Base-by-base conservation (phyloP, 2,329 filamentous ascomycete species). In the Clonostachys rosea region DNA sequence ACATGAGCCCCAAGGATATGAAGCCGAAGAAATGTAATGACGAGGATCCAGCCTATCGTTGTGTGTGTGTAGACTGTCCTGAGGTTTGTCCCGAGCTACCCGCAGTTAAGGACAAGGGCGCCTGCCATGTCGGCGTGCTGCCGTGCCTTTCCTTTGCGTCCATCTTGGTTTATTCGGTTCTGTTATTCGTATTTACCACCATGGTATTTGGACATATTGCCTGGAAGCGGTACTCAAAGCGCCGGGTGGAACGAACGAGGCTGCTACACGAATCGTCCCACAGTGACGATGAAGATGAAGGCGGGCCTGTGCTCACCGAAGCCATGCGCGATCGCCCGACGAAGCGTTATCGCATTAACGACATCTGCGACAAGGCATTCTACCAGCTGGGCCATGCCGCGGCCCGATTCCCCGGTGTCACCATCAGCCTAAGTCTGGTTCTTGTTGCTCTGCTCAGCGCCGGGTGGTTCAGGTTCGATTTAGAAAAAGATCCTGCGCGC, bases 211-310 rank as follows among this genome's bases (percentile, higher is more conserved):
- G 87, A 4, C 89, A 91, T 59, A 76, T 89, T 39, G 85, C 84
- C 3, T 95, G 87, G 69, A 82, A 78, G 48, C 86, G 83, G 56
- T 88, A 90, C 60, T 78, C 83, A 14, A 78, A 82, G 62, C 83
- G 84, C 51, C 89, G 88, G 56, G 88, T 84, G 46, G 91, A 96
- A 66, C 78, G 90, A 17, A 78, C 95, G n/a, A 83, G 91, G 49
- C 74, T 99, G 5, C 75, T 99, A 34, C 91, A 96, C 58, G 92
- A 96, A 58, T 78, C 87, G 1, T 78, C 83, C 12, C 85, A 85
- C 9, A 95, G 89, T 58, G 92, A 97, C 53, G 91, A 97, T 49
- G 94, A 99, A 54, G 92, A 96, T 51, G 92, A 96, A 60, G 91
- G 87, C 3, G 90, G 95, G 50, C 67, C 67, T 13, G 82, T 94